A percentile compares a stretch with the other conserved stretches of the same genome.
phyloP scores from a whole-genome alignment of 495 filamentous ascomycete genomes.

The Aspergillus cristatus region DNA sequence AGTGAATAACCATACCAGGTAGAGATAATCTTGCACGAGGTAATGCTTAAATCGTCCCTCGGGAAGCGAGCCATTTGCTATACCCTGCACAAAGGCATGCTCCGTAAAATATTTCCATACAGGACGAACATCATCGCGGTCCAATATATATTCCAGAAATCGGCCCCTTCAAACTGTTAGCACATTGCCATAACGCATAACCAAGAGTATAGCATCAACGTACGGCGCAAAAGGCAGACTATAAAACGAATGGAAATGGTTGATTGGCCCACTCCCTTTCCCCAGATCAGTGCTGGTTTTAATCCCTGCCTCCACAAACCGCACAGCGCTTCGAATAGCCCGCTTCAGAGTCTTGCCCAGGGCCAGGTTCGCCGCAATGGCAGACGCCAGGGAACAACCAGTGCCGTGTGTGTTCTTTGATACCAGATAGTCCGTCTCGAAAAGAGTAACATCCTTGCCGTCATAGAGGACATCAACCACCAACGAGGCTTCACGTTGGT shows the following conservation, averaged over 20 bases:
- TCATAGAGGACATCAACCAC: conserved; percentile 72
- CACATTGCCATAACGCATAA: neutral
- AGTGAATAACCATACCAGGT: conserved; percentile 48
- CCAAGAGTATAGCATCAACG: conserved; percentile 18
- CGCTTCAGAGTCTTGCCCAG: conserved; percentile 49
- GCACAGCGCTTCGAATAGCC: conserved; percentile 62
- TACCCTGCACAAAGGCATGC: conserved; percentile 69
- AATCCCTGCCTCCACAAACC: conserved; percentile 80
- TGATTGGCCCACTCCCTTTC: conserved; percentile 78
- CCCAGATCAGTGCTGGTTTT: conserved; percentile 64
- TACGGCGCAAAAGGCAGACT: conserved; percentile 76
- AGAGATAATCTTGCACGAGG: conserved; percentile 83
- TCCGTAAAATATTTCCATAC: conserved; percentile 67
- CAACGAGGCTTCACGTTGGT: conserved; percentile 46
- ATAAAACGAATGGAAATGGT: conserved; percentile 85
- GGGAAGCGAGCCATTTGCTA: conserved; percentile 67
- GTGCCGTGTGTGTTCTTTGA: conserved; percentile 89
- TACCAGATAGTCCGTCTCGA: conserved; percentile 58
- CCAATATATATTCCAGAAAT: conserved; percentile 79
- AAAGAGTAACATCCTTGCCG: conserved; percentile 39
- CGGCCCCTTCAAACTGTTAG: conserved; percentile 45
- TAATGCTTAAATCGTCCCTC: conserved; percentile 72
- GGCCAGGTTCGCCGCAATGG: conserved; percentile 81
- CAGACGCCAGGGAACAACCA: conserved; percentile 88
- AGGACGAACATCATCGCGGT: conserved; percentile 57